Evolutionary conservation across 345 rosid genomes (phyloP).

Genomic region (Gossypium longicalyx): DNA sequence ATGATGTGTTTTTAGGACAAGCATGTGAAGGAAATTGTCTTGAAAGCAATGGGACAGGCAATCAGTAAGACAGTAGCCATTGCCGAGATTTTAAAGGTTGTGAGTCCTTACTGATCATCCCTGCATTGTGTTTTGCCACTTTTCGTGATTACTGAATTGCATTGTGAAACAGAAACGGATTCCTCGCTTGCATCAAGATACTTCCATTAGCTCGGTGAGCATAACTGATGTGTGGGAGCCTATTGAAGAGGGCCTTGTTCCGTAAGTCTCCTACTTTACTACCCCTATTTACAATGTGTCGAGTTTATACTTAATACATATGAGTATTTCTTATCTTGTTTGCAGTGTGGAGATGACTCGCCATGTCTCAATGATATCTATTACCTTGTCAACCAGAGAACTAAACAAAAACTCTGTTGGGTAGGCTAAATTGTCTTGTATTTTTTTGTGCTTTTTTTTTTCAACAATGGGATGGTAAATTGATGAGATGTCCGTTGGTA

Average conservation of each 20-base stretch:
- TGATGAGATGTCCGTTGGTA: background rate
- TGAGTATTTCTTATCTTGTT: constrained; percentile 11
- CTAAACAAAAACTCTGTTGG: constrained; percentile 71
- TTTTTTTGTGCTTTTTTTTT: constrained; percentile 1
- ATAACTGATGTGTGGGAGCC: constrained; percentile 97
- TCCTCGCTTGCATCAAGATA: constrained; percentile 81
- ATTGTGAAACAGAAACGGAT: constrained; percentile 53
- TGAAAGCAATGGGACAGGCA: constrained; percentile 96
- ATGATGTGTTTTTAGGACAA: constrained; percentile 46
- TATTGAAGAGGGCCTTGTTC: constrained; percentile 86
- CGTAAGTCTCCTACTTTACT: constrained; percentile 43
- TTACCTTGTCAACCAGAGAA: constrained; percentile 70
- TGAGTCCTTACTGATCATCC: constrained; percentile 5
- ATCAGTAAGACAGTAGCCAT: constrained; percentile 85
- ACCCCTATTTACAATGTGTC: background rate
- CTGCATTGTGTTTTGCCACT: background rate
- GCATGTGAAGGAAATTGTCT: constrained; percentile 56
- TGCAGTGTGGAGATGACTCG: constrained; percentile 95
- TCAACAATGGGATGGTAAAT: background rate
- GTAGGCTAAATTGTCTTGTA: constrained; percentile 36
- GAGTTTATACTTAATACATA: background rate
- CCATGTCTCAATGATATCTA: constrained; percentile 88
- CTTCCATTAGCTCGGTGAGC: constrained; percentile 81
- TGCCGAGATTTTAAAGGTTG: constrained; percentile 76
- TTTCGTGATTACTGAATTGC: background rate